Conservation (phyloP, 805 yeast genomes). For the Candida nanaspora region DNA sequence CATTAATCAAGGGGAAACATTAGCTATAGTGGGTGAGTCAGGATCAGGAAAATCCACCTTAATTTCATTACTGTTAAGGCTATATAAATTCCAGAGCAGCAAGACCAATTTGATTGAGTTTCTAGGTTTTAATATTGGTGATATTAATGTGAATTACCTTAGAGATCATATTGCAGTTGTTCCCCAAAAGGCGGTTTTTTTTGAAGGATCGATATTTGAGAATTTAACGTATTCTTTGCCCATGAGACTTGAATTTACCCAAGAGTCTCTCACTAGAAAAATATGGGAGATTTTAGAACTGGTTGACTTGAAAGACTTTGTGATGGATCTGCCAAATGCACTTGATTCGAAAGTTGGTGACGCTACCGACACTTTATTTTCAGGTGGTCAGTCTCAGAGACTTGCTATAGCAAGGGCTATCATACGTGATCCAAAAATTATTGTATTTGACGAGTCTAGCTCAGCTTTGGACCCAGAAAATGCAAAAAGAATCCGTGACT, state of each 20-base stretch:
- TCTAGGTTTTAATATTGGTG: slow-evolving; percentile 40
- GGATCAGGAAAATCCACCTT: slow-evolving; percentile 92
- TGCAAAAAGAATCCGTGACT: slow-evolving; percentile 37
- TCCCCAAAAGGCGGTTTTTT: slow-evolving; percentile 65
- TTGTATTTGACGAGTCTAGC: slow-evolving; percentile 86
- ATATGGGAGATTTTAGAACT: slow-evolving; percentile 32
- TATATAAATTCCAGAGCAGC: slow-evolving; percentile 26
- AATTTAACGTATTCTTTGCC: slow-evolving; percentile 60
- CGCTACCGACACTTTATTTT: slow-evolving; percentile 38
- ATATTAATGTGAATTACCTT: slow-evolving; percentile 38
- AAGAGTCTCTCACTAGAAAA: background rate
- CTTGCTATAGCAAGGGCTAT: slow-evolving; percentile 80
- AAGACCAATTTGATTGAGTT: slow-evolving; percentile 17
- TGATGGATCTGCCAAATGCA: slow-evolving; percentile 47
- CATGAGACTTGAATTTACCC: background rate
- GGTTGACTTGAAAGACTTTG: slow-evolving; percentile 49
- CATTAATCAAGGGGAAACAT: slow-evolving; percentile 38
- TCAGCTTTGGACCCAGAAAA: slow-evolving; percentile 75
- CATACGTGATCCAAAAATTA: slow-evolving; percentile 52
- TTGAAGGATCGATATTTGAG: slow-evolving; percentile 66
- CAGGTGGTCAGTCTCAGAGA: slow-evolving; percentile 91
- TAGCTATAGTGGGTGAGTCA: slow-evolving; percentile 76
- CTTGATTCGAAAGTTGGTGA: slow-evolving; percentile 54
- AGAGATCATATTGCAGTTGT: slow-evolving; percentile 59
- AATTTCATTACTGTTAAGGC: slow-evolving; percentile 44